Percentiles rank a stretch among this genome's conserved stretches.
These are phyloP conservation scores for Ceratocystis diversiconidia DNA, from an alignment of 2,329 filamentous ascomycete species.

Conservation along the genomic window DNA sequence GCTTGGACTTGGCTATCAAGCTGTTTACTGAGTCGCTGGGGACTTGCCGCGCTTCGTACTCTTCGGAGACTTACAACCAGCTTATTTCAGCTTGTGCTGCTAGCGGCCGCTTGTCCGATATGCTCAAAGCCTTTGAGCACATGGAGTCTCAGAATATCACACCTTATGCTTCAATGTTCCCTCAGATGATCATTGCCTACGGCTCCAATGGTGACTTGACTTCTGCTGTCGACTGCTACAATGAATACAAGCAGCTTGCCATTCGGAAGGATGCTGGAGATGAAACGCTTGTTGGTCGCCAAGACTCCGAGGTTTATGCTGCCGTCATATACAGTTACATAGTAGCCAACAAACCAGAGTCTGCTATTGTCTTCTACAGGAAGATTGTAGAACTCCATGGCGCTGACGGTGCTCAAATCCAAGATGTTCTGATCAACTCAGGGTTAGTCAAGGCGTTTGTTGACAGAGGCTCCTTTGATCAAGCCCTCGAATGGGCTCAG, in stretches of 20 bases:
- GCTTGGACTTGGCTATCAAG: slow-evolving; percentile 69
- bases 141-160: slow-evolving; percentile 68
- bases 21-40: slow-evolving; percentile 66
- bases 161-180: slow-evolving; percentile 71
- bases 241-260: slow-evolving; percentile 83
- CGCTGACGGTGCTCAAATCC: slow-evolving; percentile 46
- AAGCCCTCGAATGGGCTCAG: slow-evolving; percentile 62
- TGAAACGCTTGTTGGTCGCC: slow-evolving; percentile 51
- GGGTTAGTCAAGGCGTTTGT: slow-evolving; percentile 71
- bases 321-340: slow-evolving; percentile 85
- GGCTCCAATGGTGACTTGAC: slow-evolving; percentile 65
- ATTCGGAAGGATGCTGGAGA: slow-evolving; percentile 67
- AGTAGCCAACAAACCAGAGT: slow-evolving; percentile 62
- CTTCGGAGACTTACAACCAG: slow-evolving; percentile 69
- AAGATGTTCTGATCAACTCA: slow-evolving; percentile 54
- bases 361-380: slow-evolving; percentile 72
- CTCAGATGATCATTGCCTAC: slow-evolving; percentile 90
- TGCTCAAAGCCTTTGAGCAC: slow-evolving; percentile 81
- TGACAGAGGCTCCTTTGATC: slow-evolving; percentile 51
- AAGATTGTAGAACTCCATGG: slow-evolving; percentile 55
- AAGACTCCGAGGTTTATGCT: slow-evolving; percentile 77
- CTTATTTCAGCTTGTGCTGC: slow-evolving; percentile 79
- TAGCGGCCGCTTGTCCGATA: slow-evolving; percentile 66
- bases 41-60: slow-evolving; percentile 50
- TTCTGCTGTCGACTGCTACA: slow-evolving; percentile 87